Evolutionary conservation across 2,329 filamentous ascomycete genomes (phyloP), one percentile per base, ranked within the genome.

Genomic region (Fusarium pseudonygamai): DNA sequence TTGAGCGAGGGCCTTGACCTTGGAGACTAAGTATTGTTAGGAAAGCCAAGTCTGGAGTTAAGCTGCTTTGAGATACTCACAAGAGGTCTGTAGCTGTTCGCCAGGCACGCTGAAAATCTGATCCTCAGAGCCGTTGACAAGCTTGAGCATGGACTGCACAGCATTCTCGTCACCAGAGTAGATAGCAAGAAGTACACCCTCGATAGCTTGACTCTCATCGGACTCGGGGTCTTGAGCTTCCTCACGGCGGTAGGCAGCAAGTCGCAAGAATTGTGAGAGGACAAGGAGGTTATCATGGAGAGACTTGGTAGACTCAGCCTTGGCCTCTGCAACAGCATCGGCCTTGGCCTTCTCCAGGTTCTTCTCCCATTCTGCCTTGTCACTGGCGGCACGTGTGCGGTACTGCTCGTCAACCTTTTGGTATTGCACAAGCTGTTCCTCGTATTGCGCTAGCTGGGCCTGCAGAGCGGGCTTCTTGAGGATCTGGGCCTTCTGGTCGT

Each of bases 151-250:
- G 64, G 92, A 90, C 60, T 89, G 85, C 30, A 96, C 93, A 57
- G 93, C 93, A 75, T 85, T 87, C 72, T 93, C 89, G 78, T 96
- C 93, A 52, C 93, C 94, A 50, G 90, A 90, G 82, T 97, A 96
- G 37, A 96, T 92, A 68, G 92, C 88, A 52, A 95, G 86, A 65
- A 97, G 86, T 39, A 94, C 91, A 59, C 93, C 93, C 83, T 97
- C 93, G 67, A 96, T 91, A 40, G 93, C 94, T 82, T 91, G 90
- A 82, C 91, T 94, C 84, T 96, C 93, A 64, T 95, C 93, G 10
- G 87, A 82, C 45, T 85, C 83, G 53, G 89, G 87, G 75, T 93
- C 88, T 61, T 85, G 88, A 72, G 93, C 93, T 79, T 93, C 91
- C 26, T 90, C 87, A 76, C 93, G 89, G 74, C 93, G 90, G 76